Evolutionary conservation across 768 basidiomycete species (phyloP).

Genomic region (Amanita fuliginea): DNA sequence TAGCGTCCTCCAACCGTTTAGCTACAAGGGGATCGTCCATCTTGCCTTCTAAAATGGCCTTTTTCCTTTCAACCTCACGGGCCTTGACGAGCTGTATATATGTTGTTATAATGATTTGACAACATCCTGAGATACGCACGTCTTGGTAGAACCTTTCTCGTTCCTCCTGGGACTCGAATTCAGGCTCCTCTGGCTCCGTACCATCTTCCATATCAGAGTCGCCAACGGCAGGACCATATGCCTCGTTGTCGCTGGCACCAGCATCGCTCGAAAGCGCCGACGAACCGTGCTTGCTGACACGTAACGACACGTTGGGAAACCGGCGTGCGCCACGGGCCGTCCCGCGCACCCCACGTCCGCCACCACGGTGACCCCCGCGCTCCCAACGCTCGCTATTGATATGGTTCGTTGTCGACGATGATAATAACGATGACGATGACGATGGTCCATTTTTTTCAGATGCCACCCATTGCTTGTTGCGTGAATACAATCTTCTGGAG

Average conservation of each 20-base stretch:
- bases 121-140: slow-evolving; percentile 29
- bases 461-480: slow-evolving; percentile 57
- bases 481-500: slow-evolving; percentile 23
- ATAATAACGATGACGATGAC: slow-evolving; percentile 20
- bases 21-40: slow-evolving; percentile 81
- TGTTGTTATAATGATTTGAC: slow-evolving; percentile 8
- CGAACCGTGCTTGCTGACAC: slow-evolving; percentile 14
- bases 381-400: slow-evolving; percentile 51
- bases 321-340: slow-evolving; percentile 25
- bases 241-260: slow-evolving; percentile 2
- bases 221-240: slow-evolving; percentile 17
- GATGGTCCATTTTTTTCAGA: slow-evolving; percentile 25
- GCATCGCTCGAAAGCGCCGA: not conserved
- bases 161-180: slow-evolving; percentile 49
- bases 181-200: slow-evolving; percentile 33
- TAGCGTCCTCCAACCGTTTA: slow-evolving; percentile 78
- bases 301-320: slow-evolving; percentile 30
- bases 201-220: slow-evolving; percentile 14
- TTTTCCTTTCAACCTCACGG: slow-evolving; percentile 60
- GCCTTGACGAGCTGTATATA: slow-evolving; percentile 52
- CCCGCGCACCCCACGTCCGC: slow-evolving; percentile 32
- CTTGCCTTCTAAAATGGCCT: slow-evolving; percentile 70
- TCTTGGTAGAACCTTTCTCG: slow-evolving; percentile 63
- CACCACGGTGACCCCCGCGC: slow-evolving; percentile 40
- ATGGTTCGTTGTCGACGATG: slow-evolving; percentile 24